These are phyloP conservation scores for Inonotus obliquus DNA, from an alignment of 1,284 basidiomycete genomes.

Conservation along the genomic window DNA sequence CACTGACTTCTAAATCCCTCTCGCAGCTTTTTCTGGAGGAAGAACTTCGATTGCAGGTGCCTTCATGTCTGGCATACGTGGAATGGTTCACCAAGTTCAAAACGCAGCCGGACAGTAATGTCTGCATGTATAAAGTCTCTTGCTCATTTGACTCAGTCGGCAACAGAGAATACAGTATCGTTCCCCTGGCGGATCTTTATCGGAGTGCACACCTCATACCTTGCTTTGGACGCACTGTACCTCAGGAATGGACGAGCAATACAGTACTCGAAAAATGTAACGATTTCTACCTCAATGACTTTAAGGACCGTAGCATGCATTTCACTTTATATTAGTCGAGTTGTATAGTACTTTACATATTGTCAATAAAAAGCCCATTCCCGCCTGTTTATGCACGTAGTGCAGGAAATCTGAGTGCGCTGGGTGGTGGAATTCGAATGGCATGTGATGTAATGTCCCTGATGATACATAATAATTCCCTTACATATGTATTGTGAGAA, in stretches of 20 bases:
- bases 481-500: no score
- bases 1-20: background rate
- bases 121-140: background rate
- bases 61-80: slow-evolving; percentile 28
- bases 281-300: background rate
- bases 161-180: background rate
- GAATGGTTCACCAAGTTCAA: slow-evolving; percentile 28
- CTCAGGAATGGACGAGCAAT: slow-evolving; percentile 1
- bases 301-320: background rate
- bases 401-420: no score
- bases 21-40: slow-evolving; percentile 6
- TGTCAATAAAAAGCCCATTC: no score
- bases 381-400: no score
- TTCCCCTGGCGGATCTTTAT: background rate
- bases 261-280: background rate
- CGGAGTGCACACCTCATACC: slow-evolving; percentile 3
- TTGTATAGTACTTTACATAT: no score
- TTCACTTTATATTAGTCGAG: background rate
- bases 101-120: background rate
- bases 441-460: no score
- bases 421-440: no score
- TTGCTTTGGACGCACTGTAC: background rate
- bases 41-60: background rate
- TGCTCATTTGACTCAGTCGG: background rate
- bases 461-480: no score